These are phyloP conservation scores for Ogataea polymorpha DNA, from an alignment of 805 yeast genomes.

Conservation along the genomic window DNA sequence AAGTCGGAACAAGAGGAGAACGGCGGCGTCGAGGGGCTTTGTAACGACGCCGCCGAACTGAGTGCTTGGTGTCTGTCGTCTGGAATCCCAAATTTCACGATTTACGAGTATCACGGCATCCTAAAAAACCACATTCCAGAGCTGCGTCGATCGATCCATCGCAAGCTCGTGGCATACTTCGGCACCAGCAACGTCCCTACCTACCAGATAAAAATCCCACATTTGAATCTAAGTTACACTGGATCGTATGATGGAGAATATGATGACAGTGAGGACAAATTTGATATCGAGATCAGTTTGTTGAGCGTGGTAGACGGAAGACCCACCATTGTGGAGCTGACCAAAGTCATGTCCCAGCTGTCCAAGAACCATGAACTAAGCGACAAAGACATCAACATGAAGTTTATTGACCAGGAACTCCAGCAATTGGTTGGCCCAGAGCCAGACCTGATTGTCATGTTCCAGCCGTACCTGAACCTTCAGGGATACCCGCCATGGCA, in stretches of 20 bases:
- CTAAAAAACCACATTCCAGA: constrained; percentile 54
- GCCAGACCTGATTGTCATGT: constrained; percentile 83
- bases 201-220: constrained; percentile 64
- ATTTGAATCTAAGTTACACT: constrained; percentile 48
- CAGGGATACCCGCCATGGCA: constrained; percentile 99
- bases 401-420: constrained; percentile 70
- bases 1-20: constrained; percentile 79
- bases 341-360: constrained; percentile 80
- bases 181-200: constrained; percentile 68
- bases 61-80: constrained; percentile 87
- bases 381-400: constrained; percentile 66
- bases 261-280: constrained; percentile 18
- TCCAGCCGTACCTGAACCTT: constrained; percentile 82
- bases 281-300: constrained; percentile 60
- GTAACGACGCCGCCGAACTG: constrained; percentile 73
- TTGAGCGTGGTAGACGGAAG: constrained; percentile 82
- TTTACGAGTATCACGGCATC: constrained; percentile 79
- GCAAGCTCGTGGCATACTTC: constrained; percentile 65
- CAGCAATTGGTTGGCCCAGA: constrained; percentile 80
- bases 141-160: constrained; percentile 52
- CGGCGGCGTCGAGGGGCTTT: constrained; percentile 81
- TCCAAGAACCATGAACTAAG: constrained; percentile 58
- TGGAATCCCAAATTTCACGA: constrained; percentile 68
- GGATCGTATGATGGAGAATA: constrained; percentile 37
- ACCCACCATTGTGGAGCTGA: constrained; percentile 81